Conservation (phyloP, 352 stramenopile genomes). For the Chrysophaeum taylorii region DNA sequence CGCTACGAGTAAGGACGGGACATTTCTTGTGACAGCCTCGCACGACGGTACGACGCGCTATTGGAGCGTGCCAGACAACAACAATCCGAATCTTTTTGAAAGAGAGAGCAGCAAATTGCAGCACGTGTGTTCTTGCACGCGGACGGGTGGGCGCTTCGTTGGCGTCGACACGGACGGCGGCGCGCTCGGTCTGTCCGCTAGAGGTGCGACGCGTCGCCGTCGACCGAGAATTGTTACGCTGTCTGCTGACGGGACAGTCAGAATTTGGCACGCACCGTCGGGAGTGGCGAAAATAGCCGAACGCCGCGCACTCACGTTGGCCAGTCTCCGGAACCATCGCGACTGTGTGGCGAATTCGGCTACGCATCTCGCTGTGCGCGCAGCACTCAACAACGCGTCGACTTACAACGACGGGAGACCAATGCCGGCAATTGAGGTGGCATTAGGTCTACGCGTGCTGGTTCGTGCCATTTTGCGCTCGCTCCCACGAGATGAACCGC, state of each 20-base stretch:
- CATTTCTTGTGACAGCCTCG: background rate
- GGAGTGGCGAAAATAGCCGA: no score
- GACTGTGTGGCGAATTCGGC: no score
- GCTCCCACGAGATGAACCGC: no score
- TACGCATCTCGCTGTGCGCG: no score
- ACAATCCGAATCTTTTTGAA: no score
- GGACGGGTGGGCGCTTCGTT: conserved; percentile 4
- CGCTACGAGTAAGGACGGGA: background rate
- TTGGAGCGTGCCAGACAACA: background rate
- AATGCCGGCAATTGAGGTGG: no score
- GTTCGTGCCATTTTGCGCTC: no score
- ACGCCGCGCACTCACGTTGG: no score
- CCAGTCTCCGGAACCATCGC: no score
- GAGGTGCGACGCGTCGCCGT: background rate
- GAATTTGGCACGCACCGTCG: background rate
- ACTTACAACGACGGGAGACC: no score
- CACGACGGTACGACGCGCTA: background rate
- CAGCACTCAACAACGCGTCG: no score
- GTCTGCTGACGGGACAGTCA: background rate
- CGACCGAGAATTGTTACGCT: background rate
- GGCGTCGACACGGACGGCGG: background rate
- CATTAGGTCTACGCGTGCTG: no score
- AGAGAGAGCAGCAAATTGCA: background rate
- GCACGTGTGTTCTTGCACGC: background rate
- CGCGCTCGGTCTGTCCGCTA: background rate